Percentiles rank a stretch among this genome's conserved stretches.
phyloP scores from a whole-genome alignment of 495 filamentous ascomycete species.

The Penicillium egyptiacum region DNA sequence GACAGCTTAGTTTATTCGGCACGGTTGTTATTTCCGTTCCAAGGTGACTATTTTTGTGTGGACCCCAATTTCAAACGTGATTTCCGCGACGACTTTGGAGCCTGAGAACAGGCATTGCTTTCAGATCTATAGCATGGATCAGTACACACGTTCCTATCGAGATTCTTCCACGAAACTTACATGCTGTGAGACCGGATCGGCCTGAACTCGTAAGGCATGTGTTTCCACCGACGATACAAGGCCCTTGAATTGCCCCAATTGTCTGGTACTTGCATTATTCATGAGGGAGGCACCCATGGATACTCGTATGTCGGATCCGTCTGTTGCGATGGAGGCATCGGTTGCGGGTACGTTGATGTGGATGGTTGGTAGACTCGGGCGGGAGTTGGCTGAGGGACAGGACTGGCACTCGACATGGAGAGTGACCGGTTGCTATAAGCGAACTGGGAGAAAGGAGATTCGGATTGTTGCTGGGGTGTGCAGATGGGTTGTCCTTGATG shows the following conservation, averaged over 20 bases:
- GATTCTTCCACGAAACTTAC: neutral
- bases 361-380: conserved; percentile 11
- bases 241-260: neutral
- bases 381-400: conserved; percentile 6
- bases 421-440: conserved; percentile 6
- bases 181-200: neutral
- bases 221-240: neutral
- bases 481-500: conserved; percentile 14
- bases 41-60: neutral
- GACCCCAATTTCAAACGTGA: neutral
- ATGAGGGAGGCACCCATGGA: conserved; percentile 19
- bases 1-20: neutral
- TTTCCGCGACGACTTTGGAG: neutral
- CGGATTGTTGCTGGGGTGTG: neutral
- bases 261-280: neutral
- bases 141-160: neutral
- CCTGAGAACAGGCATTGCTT: neutral
- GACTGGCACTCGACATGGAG: conserved; percentile 11
- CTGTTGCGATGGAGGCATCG: conserved; percentile 6
- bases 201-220: neutral
- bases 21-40: neutral
- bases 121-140: neutral
- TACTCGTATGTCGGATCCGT: conserved; percentile 17
- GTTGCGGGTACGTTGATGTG: conserved; percentile 6
- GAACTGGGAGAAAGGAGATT: conserved; percentile 1